These are phyloP conservation scores for Tanacetum coccineum DNA, from an alignment of 129 eudicot genomes.

Conservation along the genomic window DNA sequence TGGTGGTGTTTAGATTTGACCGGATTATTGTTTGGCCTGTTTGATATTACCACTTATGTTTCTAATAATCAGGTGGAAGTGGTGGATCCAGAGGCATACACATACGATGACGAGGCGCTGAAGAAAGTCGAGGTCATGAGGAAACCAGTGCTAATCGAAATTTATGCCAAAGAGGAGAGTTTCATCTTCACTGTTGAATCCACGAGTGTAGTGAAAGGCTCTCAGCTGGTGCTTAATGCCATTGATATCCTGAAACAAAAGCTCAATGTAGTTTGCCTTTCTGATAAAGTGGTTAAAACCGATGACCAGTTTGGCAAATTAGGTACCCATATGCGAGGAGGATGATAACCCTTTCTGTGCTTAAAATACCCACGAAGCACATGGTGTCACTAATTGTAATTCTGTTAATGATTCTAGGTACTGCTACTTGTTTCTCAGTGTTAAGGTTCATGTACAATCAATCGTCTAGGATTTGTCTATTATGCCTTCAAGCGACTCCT, in stretches of 20 bases:
- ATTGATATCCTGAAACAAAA: no score
- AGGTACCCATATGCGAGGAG: no score
- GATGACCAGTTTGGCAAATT: no score
- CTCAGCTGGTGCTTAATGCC: no score
- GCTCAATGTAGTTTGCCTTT: no score
- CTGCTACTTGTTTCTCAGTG: constrained; percentile 7
- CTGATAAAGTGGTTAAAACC: no score
- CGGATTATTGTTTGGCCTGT: no score
- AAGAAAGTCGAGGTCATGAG: constrained; percentile 94
- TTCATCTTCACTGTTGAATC: constrained; percentile 93
- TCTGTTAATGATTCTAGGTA: neutral
- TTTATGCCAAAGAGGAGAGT: constrained; percentile 86
- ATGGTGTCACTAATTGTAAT: neutral
- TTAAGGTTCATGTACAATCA: neutral
- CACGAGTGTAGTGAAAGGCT: constrained; percentile 82
- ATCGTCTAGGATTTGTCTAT: constrained; percentile 8
- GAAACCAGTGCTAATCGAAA: constrained; percentile 81
- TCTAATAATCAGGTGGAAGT: constrained; percentile 50
- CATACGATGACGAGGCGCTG: constrained; percentile 89
- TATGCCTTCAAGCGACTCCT: neutral
- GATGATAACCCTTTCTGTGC: neutral
- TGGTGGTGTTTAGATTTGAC: no score
- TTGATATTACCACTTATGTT: neutral
- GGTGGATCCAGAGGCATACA: constrained; percentile 78
- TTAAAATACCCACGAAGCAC: neutral